Conservation (phyloP, 2,329 filamentous ascomycete genomes). For the Alternaria brassicicola region DNA sequence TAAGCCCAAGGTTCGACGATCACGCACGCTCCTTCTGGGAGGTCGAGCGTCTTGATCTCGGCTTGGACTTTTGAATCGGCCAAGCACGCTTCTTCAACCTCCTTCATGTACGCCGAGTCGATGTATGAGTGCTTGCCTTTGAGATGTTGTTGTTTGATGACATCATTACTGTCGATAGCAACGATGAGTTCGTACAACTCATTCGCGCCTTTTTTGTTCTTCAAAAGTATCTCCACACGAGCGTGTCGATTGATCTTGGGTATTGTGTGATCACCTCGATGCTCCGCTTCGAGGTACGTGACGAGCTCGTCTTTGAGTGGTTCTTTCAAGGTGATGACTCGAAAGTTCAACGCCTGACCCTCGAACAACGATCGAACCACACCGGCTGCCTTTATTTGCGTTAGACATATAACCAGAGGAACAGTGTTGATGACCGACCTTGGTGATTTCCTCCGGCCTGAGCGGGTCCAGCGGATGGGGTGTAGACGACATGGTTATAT, state of each 20-base stretch:
- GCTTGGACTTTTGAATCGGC: constrained; percentile 52
- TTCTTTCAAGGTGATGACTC: constrained; percentile 59
- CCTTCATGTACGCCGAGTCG: constrained; percentile 57
- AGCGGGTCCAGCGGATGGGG: constrained; percentile 16
- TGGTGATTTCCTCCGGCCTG: constrained; percentile 9
- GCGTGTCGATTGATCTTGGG: constrained; percentile 48
- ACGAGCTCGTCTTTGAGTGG: constrained; percentile 58
- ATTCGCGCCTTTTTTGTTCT: constrained; percentile 47
- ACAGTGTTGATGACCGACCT: neutral
- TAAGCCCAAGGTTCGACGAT: constrained; percentile 64
- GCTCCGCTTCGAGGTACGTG: constrained; percentile 54
- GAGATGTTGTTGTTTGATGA: constrained; percentile 42
- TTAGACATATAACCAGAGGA: neutral
- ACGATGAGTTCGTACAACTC: constrained; percentile 41
- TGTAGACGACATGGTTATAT: neutral
- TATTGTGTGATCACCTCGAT: constrained; percentile 30
- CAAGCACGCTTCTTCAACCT: constrained; percentile 56
- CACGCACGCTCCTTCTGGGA: constrained; percentile 55
- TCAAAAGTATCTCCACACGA: constrained; percentile 48
- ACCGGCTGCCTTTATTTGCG: constrained; percentile 25
- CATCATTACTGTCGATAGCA: constrained; percentile 23
- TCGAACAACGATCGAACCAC: constrained; percentile 47
- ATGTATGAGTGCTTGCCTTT: constrained; percentile 56
- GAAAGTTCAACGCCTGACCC: constrained; percentile 51
- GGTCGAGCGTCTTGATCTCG: constrained; percentile 46